phyloP scores from a whole-genome alignment of 2,329 filamentous ascomycete species.

The Diaporthe citriasiana region DNA sequence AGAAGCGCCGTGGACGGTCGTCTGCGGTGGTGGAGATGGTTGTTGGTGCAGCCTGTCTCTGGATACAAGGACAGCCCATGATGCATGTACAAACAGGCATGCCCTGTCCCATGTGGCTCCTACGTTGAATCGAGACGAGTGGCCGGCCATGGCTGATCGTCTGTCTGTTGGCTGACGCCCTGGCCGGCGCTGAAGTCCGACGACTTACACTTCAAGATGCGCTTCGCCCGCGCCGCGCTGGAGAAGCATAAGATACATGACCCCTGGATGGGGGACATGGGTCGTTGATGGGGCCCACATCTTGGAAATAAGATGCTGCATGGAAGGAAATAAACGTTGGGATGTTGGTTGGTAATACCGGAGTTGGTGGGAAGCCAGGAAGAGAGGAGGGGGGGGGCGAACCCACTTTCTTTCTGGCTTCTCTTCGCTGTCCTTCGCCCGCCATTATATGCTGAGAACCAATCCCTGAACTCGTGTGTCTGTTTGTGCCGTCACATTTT shows the following conservation, averaged over 20 bases:
- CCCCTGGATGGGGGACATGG: not conserved
- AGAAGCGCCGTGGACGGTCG: constrained; percentile 12
- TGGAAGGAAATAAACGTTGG: constrained; percentile 18
- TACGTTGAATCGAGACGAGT: not conserved
- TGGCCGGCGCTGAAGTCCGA: constrained; percentile 4
- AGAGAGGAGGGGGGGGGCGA: not conserved
- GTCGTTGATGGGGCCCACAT: not conserved
- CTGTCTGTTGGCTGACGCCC: not conserved
- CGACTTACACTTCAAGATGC: not conserved
- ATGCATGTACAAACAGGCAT: not conserved
- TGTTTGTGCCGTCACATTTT: constrained; percentile 1
- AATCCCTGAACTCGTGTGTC: not conserved
- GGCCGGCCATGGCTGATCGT: not conserved
- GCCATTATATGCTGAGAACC: not conserved
- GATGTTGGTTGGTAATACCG: constrained; percentile 29
- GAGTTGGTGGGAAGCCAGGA: not conserved
- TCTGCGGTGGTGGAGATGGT: not conserved
- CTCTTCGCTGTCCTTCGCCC: not conserved
- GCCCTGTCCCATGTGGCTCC: not conserved
- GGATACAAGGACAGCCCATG: not conserved
- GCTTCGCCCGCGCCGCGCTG: constrained; percentile 8
- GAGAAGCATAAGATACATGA: not conserved
- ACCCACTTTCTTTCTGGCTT: not conserved
- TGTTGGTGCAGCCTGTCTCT: constrained; percentile 12
- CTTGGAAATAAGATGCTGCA: constrained; percentile 18